phyloP scores from a whole-genome alignment of 2,329 filamentous ascomycete species.

The Trichoderma cornu-damae region DNA sequence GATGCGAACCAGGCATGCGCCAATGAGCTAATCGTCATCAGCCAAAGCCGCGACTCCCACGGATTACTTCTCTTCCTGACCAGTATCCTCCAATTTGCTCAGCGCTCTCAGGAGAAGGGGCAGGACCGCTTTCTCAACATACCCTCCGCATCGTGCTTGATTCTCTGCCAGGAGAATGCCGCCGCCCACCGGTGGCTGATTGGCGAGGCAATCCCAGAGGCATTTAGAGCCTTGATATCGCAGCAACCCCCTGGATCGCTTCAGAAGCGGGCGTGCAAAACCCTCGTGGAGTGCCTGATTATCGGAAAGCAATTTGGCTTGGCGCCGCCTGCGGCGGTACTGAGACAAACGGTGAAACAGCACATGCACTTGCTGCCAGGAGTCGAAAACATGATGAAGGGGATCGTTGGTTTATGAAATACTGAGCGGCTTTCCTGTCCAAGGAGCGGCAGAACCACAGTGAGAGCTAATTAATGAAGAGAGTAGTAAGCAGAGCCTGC shows the following conservation, averaged over 20 bases:
- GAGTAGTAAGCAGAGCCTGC: background rate
- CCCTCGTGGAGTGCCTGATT: constrained; percentile 1
- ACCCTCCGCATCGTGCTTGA: background rate
- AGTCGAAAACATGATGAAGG: constrained; percentile 1
- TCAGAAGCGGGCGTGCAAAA: background rate
- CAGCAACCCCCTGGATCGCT: background rate
- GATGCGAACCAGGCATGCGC: background rate
- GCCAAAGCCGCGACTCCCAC: background rate
- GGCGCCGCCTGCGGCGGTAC: background rate
- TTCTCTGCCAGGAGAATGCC: background rate
- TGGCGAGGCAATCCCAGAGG: constrained; percentile 2
- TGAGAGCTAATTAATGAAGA: background rate
- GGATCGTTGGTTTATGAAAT: background rate
- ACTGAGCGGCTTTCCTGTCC: background rate
- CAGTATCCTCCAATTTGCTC: constrained; percentile 3
- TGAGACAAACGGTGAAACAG: constrained; percentile 2
- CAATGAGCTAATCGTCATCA: constrained; percentile 1
- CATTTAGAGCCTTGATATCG: constrained; percentile 1
- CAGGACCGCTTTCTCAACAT: constrained; percentile 8
- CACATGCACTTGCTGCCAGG: background rate
- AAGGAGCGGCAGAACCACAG: background rate
- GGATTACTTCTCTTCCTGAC: background rate
- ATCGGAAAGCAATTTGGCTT: constrained; percentile 6
- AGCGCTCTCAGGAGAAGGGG: background rate
- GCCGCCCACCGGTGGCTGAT: background rate